These are phyloP conservation scores for Scutellaria barbata DNA, from an alignment of 257 asterid genomes.

Conservation along the genomic window DNA sequence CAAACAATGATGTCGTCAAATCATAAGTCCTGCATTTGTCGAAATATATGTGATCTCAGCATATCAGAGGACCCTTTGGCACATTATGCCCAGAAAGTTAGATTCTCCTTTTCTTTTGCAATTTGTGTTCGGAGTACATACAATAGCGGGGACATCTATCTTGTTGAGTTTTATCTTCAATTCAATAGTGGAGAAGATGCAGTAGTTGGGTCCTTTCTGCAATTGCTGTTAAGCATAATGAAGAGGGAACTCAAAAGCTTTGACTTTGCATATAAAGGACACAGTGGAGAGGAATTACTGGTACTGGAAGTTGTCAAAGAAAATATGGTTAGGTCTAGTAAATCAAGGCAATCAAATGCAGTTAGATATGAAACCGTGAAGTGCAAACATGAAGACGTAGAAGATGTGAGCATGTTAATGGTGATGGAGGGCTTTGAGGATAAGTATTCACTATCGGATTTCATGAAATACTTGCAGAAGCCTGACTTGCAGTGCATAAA, in stretches of 20 bases:
- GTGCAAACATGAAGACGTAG: no score
- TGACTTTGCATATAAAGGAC: not conserved
- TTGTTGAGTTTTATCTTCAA: conserved; percentile 8
- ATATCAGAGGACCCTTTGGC: conserved; percentile 18
- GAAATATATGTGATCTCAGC: not conserved
- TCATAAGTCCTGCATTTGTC: not conserved
- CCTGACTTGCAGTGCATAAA: not conserved
- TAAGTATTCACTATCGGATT: not conserved
- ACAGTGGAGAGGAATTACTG: not conserved
- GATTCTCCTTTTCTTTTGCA: conserved; percentile 3
- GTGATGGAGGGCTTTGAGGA: not conserved
- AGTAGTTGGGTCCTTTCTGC: not conserved
- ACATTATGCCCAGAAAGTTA: conserved; percentile 5
- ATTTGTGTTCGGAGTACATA: not conserved
- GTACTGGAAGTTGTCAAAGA: not conserved
- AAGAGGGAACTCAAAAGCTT: not conserved
- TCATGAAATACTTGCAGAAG: not conserved
- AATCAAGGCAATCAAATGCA: not conserved
- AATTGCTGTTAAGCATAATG: not conserved
- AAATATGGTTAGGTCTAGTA: not conserved
- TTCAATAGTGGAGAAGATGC: not conserved
- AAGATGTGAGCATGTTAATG: no score
- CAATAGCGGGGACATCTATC: not conserved
- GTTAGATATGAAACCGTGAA: not conserved
- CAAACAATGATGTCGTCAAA: not conserved